Evolutionary conservation across 1,139 yeast species (phyloP), one percentile per base, ranked within the genome.

Genomic region (Petasospora fabianii): DNA sequence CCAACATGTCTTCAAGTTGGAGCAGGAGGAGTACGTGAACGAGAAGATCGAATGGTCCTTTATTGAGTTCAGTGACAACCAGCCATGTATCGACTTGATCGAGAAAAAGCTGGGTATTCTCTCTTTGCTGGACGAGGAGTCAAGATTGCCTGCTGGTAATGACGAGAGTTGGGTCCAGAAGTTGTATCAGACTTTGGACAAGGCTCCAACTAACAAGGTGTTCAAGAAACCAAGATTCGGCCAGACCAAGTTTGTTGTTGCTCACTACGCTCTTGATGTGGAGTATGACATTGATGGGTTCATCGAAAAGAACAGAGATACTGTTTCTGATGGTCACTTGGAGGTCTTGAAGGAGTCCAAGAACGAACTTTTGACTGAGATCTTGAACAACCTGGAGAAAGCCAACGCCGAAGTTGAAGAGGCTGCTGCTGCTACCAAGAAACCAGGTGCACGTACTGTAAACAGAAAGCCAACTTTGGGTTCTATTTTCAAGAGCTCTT

Each of bases 41-140:
- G 98, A 92, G 68, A 86, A 90, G 56, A 90, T 92, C 49, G 94
- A 90, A 62, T 92, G 98, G 97, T 84, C 94, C 13, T 92, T 92
- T 59, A 92, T 92, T 54, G 97, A 92, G 56, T 92, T 90, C 58
- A 80, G 94, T 42, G 99, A 92, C 61, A 94, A 94, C 62, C 97
- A 92, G 67, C 97, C 97, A 7, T 92, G 98, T 68, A 94, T 94
- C 57, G 84, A 84, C 52, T 74, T 92, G 53, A 92, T 92, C 56
- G 99, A 92, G 66, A 83, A 82, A 58, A 84, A 82, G 62, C 65
- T 88, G 49, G 98, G 98, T 62, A 80, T 92, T 43, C 69, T 92
- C 50, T 78, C 96, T 1, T 72, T 92, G 47, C 73, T 92, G 48
- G 98, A 92, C 60, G 98, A 92, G 70, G 98, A 92, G 65, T 84